Base-by-base conservation (phyloP, 2,329 filamentous ascomycete species). In the Pseudocercospora cruenta region DNA sequence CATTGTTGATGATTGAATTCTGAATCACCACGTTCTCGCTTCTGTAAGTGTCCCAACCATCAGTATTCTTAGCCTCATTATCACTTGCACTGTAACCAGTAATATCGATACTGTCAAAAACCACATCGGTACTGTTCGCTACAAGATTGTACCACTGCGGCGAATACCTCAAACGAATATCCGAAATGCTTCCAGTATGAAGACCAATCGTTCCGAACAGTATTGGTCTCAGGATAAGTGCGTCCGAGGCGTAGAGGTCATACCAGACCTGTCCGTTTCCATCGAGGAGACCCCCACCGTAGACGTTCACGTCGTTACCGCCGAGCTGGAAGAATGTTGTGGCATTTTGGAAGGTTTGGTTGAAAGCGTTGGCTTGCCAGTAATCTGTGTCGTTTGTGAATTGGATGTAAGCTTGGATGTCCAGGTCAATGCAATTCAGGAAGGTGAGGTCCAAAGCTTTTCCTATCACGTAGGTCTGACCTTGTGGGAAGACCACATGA, bases 321-420 rank as follows among this genome's bases (percentile, higher is more conserved):
- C 89, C 88, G 43, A 90, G 82, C 73, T 88, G 84, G 82, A 88
- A 91, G 80, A 91, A 90, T 1, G 86, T 86, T 0, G 86, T 88
- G 4, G 85, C 84, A 68, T 90, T 90, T 71, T 91, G 90, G 78
- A 87, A 92, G 5, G 79, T 80, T 26, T 88, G 87, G 63, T 84
- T 84, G 81, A 91, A 91, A 49, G 84, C 82, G 72, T 90, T 83
- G 8, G 82, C 82, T 68, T 88, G 83, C 90, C 90, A 91, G 77
- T 91, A 91, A 69, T 87, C 83, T 1, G 88, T 88, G 73, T 92
- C 87, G 59, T 88, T 84, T 63, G 85, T 86, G 78, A 91, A 91
- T 63, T 85, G 80, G 21, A 91, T 82, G 22, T 83, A 83, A 22
- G 87, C 88, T 72, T 85, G 83, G 66, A 88, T 84, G 68, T 87